Base-by-base conservation (phyloP, 2,329 filamentous ascomycete species). In the Fulvia fulva region DNA sequence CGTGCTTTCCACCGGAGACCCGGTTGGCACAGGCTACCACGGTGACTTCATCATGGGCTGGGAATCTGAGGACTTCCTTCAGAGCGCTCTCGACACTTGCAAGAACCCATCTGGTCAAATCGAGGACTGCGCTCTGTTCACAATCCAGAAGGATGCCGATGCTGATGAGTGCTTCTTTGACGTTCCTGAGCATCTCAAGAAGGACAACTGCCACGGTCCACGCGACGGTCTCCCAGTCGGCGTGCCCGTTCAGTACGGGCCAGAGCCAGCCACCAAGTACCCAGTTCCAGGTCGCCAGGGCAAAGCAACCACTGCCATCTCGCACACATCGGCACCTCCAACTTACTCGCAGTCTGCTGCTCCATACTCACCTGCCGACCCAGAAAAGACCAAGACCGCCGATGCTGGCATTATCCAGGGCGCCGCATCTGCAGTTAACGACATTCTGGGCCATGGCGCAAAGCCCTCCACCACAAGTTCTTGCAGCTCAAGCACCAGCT, bases 11-110 rank as follows among this genome's bases (percentile, higher is more conserved):
- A 91, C 91, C 66, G 90, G 90, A 61, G 91, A 97, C 68, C 80
- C 83, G 25, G 87, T 87, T 66, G 88, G 87, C 83, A 77, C 65
- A 65, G 87, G 89, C 34, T 90, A 90, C 71, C 78, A 94, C 70
- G 90, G 81, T 51, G 90, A 95, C 70, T 92, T 93, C 75, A 86
- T 91, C 67, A 86, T 82, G 70, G 90, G 89, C 26, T 95, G 90
- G 90, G 82, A 91, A 1, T 71, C 69, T 11, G 69, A 76, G 8
- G 76, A 78, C 3, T 85, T 90, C 73, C 81, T 94, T 34, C 85
- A 91, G 73, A 53, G 81, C 5, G 90, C 90, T n/a, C 79, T 92
- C 61, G 73, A 91, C 49, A 82, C 79, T 7, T 96, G 92, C 81
- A 93, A 87, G 53, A 88, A 85, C 73, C 70, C 68, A 0, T 86